Evolutionary conservation across 495 filamentous ascomycete genomes (phyloP).

Genomic region (Podospora pseudoanserina): DNA sequence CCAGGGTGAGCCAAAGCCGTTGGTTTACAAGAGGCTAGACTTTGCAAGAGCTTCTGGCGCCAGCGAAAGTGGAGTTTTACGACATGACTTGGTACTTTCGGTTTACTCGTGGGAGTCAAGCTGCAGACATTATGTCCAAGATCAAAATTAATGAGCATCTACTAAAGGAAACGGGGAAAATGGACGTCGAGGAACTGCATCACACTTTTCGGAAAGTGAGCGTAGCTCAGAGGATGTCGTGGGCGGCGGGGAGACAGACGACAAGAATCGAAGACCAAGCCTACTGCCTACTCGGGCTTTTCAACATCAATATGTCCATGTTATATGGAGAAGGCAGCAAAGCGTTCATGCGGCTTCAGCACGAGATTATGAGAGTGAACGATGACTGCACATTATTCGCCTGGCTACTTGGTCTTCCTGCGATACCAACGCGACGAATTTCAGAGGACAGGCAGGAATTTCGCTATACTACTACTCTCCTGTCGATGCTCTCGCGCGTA

Average conservation of each 20-base stretch:
- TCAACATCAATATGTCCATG: constrained; percentile 23
- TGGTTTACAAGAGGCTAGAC: neutral
- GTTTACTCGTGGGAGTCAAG: too few relatives aligned
- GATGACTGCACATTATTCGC: neutral
- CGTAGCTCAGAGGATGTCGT: constrained; percentile 12
- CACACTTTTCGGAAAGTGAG: neutral
- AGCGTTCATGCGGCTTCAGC: constrained; percentile 24
- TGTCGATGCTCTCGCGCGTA: too few relatives aligned
- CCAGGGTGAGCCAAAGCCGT: too few relatives aligned
- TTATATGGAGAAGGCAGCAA: constrained; percentile 19
- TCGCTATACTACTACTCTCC: too few relatives aligned
- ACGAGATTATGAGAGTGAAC: constrained; percentile 18
- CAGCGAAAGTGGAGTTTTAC: neutral
- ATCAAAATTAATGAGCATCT: too few relatives aligned
- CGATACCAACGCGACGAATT: too few relatives aligned
- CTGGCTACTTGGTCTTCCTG: neutral
- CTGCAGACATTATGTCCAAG: too few relatives aligned
- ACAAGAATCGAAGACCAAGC: constrained; percentile 16
- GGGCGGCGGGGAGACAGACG: constrained; percentile 15
- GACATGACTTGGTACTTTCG: neutral
- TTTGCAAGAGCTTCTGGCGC: neutral
- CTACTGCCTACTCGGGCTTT: constrained; percentile 20
- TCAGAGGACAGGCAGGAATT: too few relatives aligned
- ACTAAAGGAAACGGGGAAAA: too few relatives aligned
- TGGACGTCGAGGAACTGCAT: too few relatives aligned